Base-by-base conservation (phyloP, 768 basidiomycete species). In the Rhodotorula diobovata region DNA sequence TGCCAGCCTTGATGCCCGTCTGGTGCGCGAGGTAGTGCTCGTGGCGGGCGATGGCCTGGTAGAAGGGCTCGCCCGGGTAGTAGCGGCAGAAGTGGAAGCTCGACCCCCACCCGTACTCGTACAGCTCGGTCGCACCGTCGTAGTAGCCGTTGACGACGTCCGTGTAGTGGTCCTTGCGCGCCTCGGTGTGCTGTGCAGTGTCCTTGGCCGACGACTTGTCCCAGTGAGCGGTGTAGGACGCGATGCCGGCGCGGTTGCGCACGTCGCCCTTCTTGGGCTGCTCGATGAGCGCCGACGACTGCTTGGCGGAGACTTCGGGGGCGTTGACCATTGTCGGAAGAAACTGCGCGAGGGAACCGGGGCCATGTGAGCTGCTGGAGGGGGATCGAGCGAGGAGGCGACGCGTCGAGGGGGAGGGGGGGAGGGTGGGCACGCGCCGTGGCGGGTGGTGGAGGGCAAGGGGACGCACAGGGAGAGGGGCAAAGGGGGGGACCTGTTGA, bases 1-100 rank as follows among this genome's bases (percentile, higher is more conserved):
- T 96, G 54, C 93, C 91, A 1, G 93, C 87, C 62, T 86, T 86
- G 70, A 99, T 83, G 58, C 81, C 80, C 89, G 97, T 93, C 78
- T 91, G 86, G 16, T 89, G 83, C 10, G 93, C 88, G 74, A 99
- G 90, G 83, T 94, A 98, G 83, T 99, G 95, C 82, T 99, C 95
- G 78, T 98, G 95, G 53, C 96, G 89, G 37, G 95, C 93, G 62
- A 81, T 78, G 32, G 79, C 80, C 55, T 79, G 77, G 68, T 79
- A 78, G 78, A 83, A 82, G 39, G 81, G 79, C 73, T 83, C 82
- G 73, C 94, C 95, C 81, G 89, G 89, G 86, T 90, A 93, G 85
- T 95, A 98, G 45, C 95, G 91, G 66, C 90, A 95, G 81, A 96
- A 96, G 82, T 97, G 94, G 87, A 96, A 96, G 11, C 89, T 92